Evolutionary conservation across 2,329 filamentous ascomycete species (phyloP), one percentile per base, ranked within the genome.

Genomic region (Ophiocordyceps polyrhachis-furcata): DNA sequence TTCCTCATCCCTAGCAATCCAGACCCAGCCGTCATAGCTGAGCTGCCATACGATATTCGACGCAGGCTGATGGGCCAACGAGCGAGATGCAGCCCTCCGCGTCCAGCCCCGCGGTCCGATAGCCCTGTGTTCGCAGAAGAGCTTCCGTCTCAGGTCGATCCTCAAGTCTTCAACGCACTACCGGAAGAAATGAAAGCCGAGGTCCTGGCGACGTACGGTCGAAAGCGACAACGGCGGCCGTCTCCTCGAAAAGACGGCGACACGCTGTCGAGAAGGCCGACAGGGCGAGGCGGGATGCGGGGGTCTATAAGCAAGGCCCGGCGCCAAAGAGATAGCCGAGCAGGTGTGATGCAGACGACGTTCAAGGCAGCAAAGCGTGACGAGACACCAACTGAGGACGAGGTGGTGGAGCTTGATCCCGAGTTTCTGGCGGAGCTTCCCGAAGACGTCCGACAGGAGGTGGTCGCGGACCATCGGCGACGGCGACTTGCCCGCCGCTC

Each of bases 141-240:
- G 23, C 81, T 79, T 1, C 78, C 85, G 25, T 85, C 86, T 0
- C 84, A 93, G 52, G 70, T 96, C 19, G 91, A 98, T 55, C 79
- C 78, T 0, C 85, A 89, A 40, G 83, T 87, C 2, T 81, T 96
- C 49, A 74, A 80, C 40, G 84, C 83, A 1, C 67, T 98, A 1
- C 91, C 91, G 0, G 78, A 82, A 35, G 86, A 94, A 49, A 76
- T 98, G 57, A 83, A 88, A 49, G 76, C 79, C 2, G 91, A 96
- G 60, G 69, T 96, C 1, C 62, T 95, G 9, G 79, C 74, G 3
- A 78, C 81, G 31, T 93, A 94, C 55, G 60, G 64, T 44, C 58
- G 58, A 44, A 53, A 54, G 20, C 54, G 51, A 8, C 54, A 58
- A 6, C 65, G 64, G 48, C 55, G 60, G 2, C 68, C 72, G 47